Conservation (phyloP, 2,329 filamentous ascomycete species). For the Calonectria leucothoes region DNA sequence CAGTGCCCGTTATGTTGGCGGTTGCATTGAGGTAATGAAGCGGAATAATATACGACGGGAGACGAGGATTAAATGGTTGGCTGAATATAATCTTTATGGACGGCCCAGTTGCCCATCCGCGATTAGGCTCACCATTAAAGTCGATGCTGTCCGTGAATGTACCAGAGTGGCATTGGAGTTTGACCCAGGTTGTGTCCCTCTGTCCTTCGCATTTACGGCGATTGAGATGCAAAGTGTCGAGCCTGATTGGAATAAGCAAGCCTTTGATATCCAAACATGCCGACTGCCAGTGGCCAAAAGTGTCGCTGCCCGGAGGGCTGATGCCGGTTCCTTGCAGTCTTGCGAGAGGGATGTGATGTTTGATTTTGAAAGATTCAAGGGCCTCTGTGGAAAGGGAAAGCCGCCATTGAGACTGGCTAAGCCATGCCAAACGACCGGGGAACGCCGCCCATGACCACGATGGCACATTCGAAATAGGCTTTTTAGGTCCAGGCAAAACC, state of each 20-base stretch:
- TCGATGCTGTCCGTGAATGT: not conserved
- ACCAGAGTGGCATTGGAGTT: not conserved
- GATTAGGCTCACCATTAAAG: not conserved
- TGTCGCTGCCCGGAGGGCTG: not conserved
- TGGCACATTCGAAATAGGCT: no score
- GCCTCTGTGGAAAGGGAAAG: no score
- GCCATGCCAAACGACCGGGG: no score
- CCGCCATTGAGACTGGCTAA: no score
- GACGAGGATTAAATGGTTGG: not conserved
- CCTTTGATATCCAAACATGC: not conserved
- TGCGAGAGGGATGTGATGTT: no score
- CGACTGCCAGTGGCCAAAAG: not conserved
- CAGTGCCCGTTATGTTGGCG: no score
- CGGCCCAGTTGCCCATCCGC: not conserved
- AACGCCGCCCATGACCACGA: no score
- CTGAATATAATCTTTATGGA: not conserved
- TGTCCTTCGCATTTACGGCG: not conserved
- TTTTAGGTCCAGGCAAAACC: no score
- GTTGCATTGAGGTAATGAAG: not conserved
- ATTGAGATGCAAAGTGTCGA: not conserved
- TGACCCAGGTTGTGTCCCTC: not conserved
- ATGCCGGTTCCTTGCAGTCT: no score
- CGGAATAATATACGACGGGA: not conserved
- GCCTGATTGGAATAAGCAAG: not conserved
- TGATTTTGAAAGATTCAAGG: no score